These are phyloP conservation scores for Coccomyxa subellipsoidea DNA, from an alignment of 163 green algal species.

Conservation along the genomic window DNA sequence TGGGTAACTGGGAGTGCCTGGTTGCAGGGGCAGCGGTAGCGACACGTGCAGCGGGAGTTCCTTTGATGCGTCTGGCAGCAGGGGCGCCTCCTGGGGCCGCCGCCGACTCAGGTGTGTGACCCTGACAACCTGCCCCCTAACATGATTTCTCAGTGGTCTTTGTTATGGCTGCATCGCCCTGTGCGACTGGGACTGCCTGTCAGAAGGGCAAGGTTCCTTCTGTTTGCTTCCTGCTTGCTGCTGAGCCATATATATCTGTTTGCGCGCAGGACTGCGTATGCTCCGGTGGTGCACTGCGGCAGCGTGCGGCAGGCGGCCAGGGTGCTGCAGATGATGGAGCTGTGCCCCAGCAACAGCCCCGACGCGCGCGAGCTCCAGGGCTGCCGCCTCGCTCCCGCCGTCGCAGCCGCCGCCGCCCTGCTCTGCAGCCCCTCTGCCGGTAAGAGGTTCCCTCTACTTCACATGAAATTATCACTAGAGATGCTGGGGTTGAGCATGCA, in stretches of 20 bases:
- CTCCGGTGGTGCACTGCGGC: conserved; percentile 69
- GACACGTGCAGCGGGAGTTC: not conserved
- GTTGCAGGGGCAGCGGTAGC: not conserved
- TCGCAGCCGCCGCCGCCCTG: conserved; percentile 19
- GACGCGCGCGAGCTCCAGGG: not conserved
- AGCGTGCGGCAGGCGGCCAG: conserved; percentile 66
- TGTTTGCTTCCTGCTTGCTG: too few species aligned
- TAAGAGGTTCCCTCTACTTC: not conserved
- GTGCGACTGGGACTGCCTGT: not conserved
- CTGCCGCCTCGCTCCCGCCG: conserved; percentile 16
- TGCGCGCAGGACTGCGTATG: conserved; percentile 21
- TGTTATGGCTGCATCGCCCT: not conserved
- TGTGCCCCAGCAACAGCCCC: conserved; percentile 9
- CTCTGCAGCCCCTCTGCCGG: not conserved
- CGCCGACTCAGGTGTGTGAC: not conserved
- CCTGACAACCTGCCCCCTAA: not conserved
- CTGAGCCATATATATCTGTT: too few species aligned
- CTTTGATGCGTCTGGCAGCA: not conserved
- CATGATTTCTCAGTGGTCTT: not conserved
- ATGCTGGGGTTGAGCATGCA: not conserved
- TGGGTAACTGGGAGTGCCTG: too few species aligned
- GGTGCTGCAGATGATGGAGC: conserved; percentile 64
- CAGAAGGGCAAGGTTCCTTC: too few species aligned
- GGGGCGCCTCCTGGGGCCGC: not conserved
- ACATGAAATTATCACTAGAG: not conserved